Conservation (phyloP, 2,329 filamentous ascomycete genomes). For the Phialophora verrucosa region DNA sequence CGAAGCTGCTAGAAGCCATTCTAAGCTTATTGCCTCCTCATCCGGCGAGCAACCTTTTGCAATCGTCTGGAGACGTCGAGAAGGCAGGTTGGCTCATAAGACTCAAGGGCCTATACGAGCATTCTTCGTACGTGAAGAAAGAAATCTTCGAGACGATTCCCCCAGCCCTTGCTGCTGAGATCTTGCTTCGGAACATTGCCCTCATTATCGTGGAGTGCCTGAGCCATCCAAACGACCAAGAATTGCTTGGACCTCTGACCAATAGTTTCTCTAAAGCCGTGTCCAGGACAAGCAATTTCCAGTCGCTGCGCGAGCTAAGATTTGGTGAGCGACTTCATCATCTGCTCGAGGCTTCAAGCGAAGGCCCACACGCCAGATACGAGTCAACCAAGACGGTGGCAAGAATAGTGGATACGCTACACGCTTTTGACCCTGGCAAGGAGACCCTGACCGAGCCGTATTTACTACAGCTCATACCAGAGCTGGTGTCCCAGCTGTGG, state of each 20-base stretch:
- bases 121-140: conserved; percentile 27
- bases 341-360: background rate
- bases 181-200: conserved; percentile 28
- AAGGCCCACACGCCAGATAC: conserved; percentile 14
- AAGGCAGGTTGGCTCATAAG: conserved; percentile 24
- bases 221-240: conserved; percentile 13
- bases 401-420: conserved; percentile 30
- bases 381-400: conserved; percentile 26
- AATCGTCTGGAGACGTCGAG: conserved; percentile 3
- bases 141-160: conserved; percentile 17
- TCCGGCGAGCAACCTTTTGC: background rate
- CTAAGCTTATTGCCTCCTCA: conserved; percentile 40
- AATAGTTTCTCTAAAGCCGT: conserved; percentile 25
- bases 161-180: conserved; percentile 19
- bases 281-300: conserved; percentile 20
- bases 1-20: conserved; percentile 40
- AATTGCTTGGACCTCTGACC: conserved; percentile 15
- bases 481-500: conserved; percentile 78
- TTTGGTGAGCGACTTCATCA: conserved; percentile 23
- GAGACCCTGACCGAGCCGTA: conserved; percentile 41
- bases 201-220: conserved; percentile 30
- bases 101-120: conserved; percentile 22
- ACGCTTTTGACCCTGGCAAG: conserved; percentile 39
- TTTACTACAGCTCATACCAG: conserved; percentile 67
- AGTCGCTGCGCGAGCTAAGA: conserved; percentile 19